Evolutionary conservation across 2,329 filamentous ascomycete species (phyloP).

Genomic region (Penicillium occitanis): DNA sequence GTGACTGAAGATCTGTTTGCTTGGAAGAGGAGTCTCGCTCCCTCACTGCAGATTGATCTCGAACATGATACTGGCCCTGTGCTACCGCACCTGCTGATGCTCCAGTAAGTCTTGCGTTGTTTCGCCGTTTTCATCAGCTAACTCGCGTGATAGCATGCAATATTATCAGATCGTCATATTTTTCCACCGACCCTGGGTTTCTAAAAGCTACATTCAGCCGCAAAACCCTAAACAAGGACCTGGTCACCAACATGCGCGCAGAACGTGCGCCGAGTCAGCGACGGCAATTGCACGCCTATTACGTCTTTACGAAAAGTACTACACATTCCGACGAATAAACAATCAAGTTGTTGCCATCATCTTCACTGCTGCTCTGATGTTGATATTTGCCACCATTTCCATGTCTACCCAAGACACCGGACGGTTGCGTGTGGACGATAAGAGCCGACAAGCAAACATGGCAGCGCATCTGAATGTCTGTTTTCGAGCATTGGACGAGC

Average conservation of each 20-base stretch:
- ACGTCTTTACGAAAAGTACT: slow-evolving; percentile 43
- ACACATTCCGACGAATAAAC: slow-evolving; percentile 46
- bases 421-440: slow-evolving; percentile 24
- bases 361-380: slow-evolving; percentile 45
- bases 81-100: slow-evolving; percentile 43
- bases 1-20: slow-evolving; percentile 41
- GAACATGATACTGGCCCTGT: slow-evolving; percentile 34
- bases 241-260: slow-evolving; percentile 45
- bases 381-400: slow-evolving; percentile 41
- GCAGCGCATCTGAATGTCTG: slow-evolving; percentile 42
- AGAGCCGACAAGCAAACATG: slow-evolving; percentile 26
- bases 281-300: slow-evolving; percentile 43
- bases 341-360: slow-evolving; percentile 47
- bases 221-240: slow-evolving; percentile 43
- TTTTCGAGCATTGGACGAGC: slow-evolving; percentile 44
- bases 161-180: slow-evolving; percentile 48
- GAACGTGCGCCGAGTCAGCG: slow-evolving; percentile 46
- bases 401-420: slow-evolving; percentile 29
- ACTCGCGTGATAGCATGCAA: slow-evolving; percentile 36
- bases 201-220: slow-evolving; percentile 45
- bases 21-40: slow-evolving; percentile 44
- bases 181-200: slow-evolving; percentile 47
- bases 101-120: slow-evolving; percentile 35
- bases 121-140: not conserved
- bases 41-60: slow-evolving; percentile 38